phyloP scores from a whole-genome alignment of 257 asterid genomes.

The Solanum sparsipilum region DNA sequence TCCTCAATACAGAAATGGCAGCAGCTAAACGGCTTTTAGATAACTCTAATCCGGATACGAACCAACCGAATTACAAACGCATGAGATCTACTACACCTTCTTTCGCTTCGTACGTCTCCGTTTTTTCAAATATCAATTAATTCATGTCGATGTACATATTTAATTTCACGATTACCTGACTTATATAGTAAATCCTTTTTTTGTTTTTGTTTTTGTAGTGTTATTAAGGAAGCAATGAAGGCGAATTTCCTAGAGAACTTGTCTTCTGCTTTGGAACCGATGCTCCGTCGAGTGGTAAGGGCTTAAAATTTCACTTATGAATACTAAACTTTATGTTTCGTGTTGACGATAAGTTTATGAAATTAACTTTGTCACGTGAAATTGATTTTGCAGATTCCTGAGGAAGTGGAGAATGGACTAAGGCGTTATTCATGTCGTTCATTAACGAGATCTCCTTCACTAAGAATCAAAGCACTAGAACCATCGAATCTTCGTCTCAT shows the following conservation, averaged over 20 bases:
- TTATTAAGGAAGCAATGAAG: constrained; percentile 44
- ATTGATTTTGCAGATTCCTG: constrained; percentile 35
- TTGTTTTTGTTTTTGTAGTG: constrained; percentile 21
- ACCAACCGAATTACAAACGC: constrained; percentile 36
- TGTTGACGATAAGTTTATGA: too few species aligned
- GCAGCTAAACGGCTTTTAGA: constrained; percentile 42
- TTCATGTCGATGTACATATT: background rate
- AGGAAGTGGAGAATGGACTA: constrained; percentile 55
- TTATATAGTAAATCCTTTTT: background rate
- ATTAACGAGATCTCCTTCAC: constrained; percentile 26
- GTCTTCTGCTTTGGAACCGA: constrained; percentile 54
- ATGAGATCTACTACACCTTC: constrained; percentile 25
- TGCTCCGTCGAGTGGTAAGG: constrained; percentile 63
- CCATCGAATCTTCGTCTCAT: constrained; percentile 17
- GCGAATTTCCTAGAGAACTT: constrained; percentile 45
- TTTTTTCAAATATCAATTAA: background rate
- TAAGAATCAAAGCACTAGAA: constrained; percentile 17
- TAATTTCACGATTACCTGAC: background rate
- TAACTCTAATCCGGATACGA: constrained; percentile 18
- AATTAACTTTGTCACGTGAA: background rate
- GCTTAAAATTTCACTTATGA: background rate
- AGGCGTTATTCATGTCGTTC: constrained; percentile 14
- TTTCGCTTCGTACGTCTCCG: constrained; percentile 46
- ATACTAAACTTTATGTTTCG: background rate
- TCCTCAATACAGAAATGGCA: constrained; percentile 25